These are phyloP conservation scores for Rhamnella rubrinervis DNA, from an alignment of 331 rosid genomes.

Conservation along the genomic window DNA sequence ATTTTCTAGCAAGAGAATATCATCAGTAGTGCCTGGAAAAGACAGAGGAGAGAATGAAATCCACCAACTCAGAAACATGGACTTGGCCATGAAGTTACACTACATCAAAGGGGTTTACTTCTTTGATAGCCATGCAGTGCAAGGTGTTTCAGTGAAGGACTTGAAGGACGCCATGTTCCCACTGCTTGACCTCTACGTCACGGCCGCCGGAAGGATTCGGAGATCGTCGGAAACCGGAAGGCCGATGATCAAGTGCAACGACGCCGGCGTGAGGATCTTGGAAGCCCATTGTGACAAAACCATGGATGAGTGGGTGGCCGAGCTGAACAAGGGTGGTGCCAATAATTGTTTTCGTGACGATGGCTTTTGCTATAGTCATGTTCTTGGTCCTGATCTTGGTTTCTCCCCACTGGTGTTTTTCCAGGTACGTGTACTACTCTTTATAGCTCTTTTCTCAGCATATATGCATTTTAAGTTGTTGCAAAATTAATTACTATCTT, in stretches of 20 bases:
- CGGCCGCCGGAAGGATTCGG: constrained; percentile 64
- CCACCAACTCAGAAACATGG: constrained; percentile 49
- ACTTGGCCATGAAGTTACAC: constrained; percentile 67
- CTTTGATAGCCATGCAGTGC: constrained; percentile 41
- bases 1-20: constrained; percentile 26
- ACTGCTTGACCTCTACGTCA: constrained; percentile 38
- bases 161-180: constrained; percentile 65
- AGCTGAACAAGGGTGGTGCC: constrained; percentile 1
- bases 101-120: constrained; percentile 59
- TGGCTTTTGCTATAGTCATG: constrained; percentile 43
- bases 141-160: constrained; percentile 41
- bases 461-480: neutral
- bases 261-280: constrained; percentile 62
- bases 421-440: constrained; percentile 36
- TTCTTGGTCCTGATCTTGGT: constrained; percentile 71
- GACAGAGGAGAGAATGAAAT: constrained; percentile 27
- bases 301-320: constrained; percentile 44
- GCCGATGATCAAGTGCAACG: constrained; percentile 73
- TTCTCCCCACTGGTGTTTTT: constrained; percentile 71
- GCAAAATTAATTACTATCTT: neutral
- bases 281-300: constrained; percentile 50
- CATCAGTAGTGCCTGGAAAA: constrained; percentile 75
- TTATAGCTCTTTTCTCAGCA: neutral
- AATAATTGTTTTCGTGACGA: constrained; percentile 5
- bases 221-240: constrained; percentile 35